These are phyloP conservation scores for Diaporthe destruens DNA, from an alignment of 2,329 filamentous ascomycete species.

Conservation along the genomic window DNA sequence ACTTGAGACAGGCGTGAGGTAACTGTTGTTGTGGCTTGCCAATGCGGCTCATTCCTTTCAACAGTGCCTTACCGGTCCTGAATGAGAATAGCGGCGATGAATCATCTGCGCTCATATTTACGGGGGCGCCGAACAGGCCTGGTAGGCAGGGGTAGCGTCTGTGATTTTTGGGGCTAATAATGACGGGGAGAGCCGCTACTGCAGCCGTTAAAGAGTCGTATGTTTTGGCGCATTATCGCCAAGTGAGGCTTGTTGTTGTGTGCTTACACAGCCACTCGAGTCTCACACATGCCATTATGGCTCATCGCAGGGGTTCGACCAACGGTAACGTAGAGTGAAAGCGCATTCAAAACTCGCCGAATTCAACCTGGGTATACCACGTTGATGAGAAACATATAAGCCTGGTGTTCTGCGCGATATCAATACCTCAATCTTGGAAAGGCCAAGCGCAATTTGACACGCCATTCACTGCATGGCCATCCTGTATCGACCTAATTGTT, in stretches of 20 bases:
- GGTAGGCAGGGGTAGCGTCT: not conserved
- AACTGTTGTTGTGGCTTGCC: not conserved
- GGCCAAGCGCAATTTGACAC: not conserved
- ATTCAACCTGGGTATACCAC: too few relatives aligned
- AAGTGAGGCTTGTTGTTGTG: not conserved
- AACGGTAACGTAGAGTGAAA: not conserved
- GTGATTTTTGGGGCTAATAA: not conserved
- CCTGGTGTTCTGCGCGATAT: not conserved
- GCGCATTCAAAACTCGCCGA: not conserved
- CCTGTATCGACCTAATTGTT: not conserved
- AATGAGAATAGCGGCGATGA: slow-evolving; percentile 19
- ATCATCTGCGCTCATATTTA: slow-evolving; percentile 1
- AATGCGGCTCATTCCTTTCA: not conserved
- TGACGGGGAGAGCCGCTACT: not conserved
- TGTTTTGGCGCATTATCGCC: not conserved
- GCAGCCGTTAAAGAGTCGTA: not conserved
- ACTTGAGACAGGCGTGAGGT: too few relatives aligned
- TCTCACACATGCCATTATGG: slow-evolving; percentile 12
- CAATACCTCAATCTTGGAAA: not conserved
- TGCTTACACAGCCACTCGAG: not conserved
- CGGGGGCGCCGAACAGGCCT: not conserved
- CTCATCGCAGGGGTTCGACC: not conserved
- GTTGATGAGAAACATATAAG: not conserved
- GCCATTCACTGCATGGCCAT: not conserved
- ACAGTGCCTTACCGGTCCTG: not conserved